Evolutionary conservation across 2,329 filamentous ascomycete genomes (phyloP).

Genomic region (Nemania sp.): DNA sequence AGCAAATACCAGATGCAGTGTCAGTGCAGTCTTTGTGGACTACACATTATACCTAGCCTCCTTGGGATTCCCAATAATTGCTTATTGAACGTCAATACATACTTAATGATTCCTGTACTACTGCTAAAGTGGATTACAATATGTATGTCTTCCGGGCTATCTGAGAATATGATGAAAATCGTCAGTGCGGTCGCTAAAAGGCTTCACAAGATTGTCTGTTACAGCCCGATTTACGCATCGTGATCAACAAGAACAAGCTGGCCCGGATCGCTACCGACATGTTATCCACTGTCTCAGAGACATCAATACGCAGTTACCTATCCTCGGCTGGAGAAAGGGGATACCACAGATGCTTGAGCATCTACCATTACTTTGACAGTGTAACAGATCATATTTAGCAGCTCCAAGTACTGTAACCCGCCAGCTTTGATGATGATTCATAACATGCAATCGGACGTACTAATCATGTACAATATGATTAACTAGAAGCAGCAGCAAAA

Average conservation of each 20-base stretch:
- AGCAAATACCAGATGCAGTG: slow-evolving; percentile 42
- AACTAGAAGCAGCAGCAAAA: slow-evolving; percentile 9
- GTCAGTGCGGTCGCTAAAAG: slow-evolving; percentile 42
- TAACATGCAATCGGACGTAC: slow-evolving; percentile 29
- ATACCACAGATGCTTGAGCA: slow-evolving; percentile 30
- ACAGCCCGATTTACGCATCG: slow-evolving; percentile 41
- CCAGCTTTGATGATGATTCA: neutral
- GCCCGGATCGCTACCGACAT: slow-evolving; percentile 28
- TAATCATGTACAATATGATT: slow-evolving; percentile 38
- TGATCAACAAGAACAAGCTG: slow-evolving; percentile 26
- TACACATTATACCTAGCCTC: too few species aligned
- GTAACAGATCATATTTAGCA: slow-evolving; percentile 16
- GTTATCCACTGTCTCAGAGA: slow-evolving; percentile 37
- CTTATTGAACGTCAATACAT: slow-evolving; percentile 50
- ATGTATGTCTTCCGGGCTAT: slow-evolving; percentile 53
- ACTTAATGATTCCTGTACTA: slow-evolving; percentile 46
- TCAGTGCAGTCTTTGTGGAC: slow-evolving; percentile 53
- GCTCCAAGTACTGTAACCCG: too few species aligned
- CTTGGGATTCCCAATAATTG: too few species aligned
- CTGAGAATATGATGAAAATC: slow-evolving; percentile 48
- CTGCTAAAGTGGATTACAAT: slow-evolving; percentile 45
- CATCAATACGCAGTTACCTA: slow-evolving; percentile 34
- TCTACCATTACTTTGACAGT: slow-evolving; percentile 30
- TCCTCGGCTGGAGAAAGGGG: slow-evolving; percentile 15
- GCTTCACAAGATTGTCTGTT: slow-evolving; percentile 42